Evolutionary conservation across 208 protist species (phyloP).

Genomic region (Leishmania braziliensis): DNA sequence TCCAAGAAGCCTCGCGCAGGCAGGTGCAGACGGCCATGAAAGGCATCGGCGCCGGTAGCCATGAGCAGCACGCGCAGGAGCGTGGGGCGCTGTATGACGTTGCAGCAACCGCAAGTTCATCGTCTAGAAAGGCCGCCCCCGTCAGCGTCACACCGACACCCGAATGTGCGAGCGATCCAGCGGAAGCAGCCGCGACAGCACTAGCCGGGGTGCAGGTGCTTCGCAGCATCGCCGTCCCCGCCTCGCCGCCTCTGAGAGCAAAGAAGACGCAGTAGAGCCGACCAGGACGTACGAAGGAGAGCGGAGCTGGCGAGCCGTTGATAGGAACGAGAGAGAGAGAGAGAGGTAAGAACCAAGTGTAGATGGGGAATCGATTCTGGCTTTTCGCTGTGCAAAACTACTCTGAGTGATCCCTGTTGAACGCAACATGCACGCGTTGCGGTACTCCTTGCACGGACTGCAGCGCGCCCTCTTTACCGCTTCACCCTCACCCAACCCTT

Average conservation of each 20-base stretch:
- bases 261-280: constrained; percentile 7
- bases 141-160: neutral
- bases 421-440: neutral
- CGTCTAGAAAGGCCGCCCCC: neutral
- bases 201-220: too few species aligned
- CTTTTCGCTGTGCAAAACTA: neutral
- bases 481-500: too few species aligned
- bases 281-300: neutral
- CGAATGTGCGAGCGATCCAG: neutral
- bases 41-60: neutral
- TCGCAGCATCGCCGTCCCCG: neutral
- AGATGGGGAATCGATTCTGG: neutral
- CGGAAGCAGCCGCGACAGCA: neutral
- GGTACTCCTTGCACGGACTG: neutral
- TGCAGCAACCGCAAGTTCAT: neutral
- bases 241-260: neutral
- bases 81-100: neutral
- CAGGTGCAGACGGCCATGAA: neutral
- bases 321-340: neutral
- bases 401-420: neutral
- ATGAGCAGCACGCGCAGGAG: neutral
- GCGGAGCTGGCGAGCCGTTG: neutral
- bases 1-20: constrained; percentile 28
- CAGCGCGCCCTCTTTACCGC: neutral
- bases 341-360: too few species aligned